Conservation (phyloP, 257 asterid species). For the Ilex aquifolium region DNA sequence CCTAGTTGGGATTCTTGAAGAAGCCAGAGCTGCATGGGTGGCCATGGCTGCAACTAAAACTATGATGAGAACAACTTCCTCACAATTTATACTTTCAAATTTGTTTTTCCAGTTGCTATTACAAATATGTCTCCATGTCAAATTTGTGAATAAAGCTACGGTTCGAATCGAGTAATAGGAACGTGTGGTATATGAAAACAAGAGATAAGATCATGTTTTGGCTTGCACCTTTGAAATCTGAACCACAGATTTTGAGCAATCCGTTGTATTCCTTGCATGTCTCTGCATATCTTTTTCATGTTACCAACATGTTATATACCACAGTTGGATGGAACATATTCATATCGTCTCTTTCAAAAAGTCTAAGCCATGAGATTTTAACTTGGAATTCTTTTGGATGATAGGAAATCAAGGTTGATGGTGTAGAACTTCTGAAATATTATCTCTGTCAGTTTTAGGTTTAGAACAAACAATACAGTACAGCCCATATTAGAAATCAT, state of each 20-base stretch:
- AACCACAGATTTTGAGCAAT: constrained; percentile 38
- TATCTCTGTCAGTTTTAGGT: too few relatives aligned
- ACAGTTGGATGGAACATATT: background rate
- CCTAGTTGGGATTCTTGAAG: constrained; percentile 74
- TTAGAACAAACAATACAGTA: too few relatives aligned
- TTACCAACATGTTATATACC: constrained; percentile 6
- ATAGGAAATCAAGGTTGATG: too few relatives aligned
- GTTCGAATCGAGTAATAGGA: constrained; percentile 32
- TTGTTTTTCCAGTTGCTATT: constrained; percentile 2
- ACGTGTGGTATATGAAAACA: constrained; percentile 40
- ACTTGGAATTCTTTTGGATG: too few relatives aligned
- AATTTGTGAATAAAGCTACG: constrained; percentile 23
- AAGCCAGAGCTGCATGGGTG: constrained; percentile 80
- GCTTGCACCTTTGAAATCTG: constrained; percentile 28
- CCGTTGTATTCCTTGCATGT: constrained; percentile 7
- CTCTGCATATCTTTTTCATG: constrained; percentile 6
- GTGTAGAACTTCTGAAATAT: too few relatives aligned
- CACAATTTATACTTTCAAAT: constrained; percentile 15
- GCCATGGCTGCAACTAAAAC: constrained; percentile 64
- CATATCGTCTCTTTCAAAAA: background rate
- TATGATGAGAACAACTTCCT: constrained; percentile 1
- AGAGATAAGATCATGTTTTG: constrained; percentile 54
- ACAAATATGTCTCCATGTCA: background rate
- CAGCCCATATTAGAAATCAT: too few relatives aligned
- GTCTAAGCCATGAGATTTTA: too few relatives aligned